Evolutionary conservation across 2,329 filamentous ascomycete genomes (phyloP), one percentile per base, ranked within the genome.

Genomic region (Microsporum canis): DNA sequence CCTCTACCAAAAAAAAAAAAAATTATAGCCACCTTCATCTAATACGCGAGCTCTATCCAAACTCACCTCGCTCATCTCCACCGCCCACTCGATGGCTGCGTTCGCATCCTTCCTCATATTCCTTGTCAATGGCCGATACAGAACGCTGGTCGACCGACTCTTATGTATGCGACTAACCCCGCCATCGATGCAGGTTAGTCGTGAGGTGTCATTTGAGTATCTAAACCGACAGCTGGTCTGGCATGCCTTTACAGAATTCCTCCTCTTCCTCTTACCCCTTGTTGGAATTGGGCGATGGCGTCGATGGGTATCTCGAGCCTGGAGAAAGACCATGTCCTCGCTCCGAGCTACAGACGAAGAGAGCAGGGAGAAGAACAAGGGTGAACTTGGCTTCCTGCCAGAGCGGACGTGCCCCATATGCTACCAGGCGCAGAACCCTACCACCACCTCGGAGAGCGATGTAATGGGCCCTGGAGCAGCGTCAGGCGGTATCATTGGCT

Each of bases 241-340:
- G 94, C 94, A 99, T 75, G 94, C 94, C n/a, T 96, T 99, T 69
- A 99, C 94, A 31, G 94, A 99, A 72, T 99, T 99, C 68, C 79
- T 99, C n/a, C 82, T 99, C 36, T 99, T 97, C 73, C 83, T 97
- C 17, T 80, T 99, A n/a, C 94, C 94, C 0, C 82, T 99, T n/a
- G 88, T 99, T 47, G 94, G 94, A 58, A 92, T 99, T 67, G 87
- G 88, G 69, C 84, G 91, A 66, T 99, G 94, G 94, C 84, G 90
- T 62, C 83, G 91, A 66, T 96, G 92, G 87, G 78, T 96, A n/a
- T 81, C 83, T 23, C 83, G 91, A 64, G 85, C 86, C n/a, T 95
- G 91, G 89, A 85, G 88, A 67, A 91, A 87, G 72, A 86, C 88
- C 0, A 87, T 87, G 68, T 80, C 83, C 36, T 80, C 88, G 6